These are phyloP conservation scores for Brettanomyces naardenensis DNA, from an alignment of 805 yeast genomes.

Conservation along the genomic window DNA sequence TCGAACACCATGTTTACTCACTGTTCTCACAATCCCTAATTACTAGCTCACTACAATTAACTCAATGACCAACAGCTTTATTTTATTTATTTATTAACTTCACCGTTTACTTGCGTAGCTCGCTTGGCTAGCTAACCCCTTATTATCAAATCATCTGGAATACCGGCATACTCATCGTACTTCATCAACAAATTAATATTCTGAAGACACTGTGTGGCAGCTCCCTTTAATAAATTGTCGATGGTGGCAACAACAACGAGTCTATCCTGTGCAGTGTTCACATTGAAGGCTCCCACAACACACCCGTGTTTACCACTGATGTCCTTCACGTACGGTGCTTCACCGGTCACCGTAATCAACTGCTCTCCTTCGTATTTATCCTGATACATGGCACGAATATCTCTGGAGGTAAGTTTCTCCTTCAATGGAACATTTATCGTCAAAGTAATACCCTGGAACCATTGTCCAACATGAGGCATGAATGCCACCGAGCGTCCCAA, in stretches of 20 bases:
- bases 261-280: conserved; percentile 79
- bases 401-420: conserved; percentile 65
- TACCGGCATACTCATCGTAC: conserved; percentile 92
- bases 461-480: conserved; percentile 95
- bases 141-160: conserved; percentile 38
- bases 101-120: too few species aligned
- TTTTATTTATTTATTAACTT: too few species aligned
- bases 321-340: conserved; percentile 87
- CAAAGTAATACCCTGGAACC: conserved; percentile 98
- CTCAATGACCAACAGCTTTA: too few species aligned
- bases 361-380: conserved; percentile 84
- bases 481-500: conserved; percentile 78
- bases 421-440: conserved; percentile 87
- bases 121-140: neutral
- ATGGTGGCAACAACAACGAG: conserved; percentile 93
- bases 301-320: conserved; percentile 93
- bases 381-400: conserved; percentile 76
- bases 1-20: too few species aligned
- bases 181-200: conserved; percentile 87
- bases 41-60: too few species aligned
- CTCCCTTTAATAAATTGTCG: conserved; percentile 94
- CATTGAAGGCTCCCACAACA: conserved; percentile 92
- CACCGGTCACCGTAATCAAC: conserved; percentile 78
- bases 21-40: too few species aligned
- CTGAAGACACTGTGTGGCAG: conserved; percentile 97